Conservation (phyloP, 176 grass and related monocot species). For the Avena eriantha region DNA sequence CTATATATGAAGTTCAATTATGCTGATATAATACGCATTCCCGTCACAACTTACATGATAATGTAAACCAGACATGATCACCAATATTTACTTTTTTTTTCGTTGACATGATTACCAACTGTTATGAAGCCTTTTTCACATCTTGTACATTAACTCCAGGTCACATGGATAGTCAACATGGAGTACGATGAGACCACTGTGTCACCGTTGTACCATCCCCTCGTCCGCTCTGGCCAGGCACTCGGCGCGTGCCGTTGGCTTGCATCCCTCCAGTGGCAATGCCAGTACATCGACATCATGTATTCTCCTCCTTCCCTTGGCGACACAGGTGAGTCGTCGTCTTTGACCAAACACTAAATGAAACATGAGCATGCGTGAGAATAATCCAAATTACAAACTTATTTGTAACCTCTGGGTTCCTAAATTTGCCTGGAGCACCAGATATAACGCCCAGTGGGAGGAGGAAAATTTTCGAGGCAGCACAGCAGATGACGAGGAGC, state of each 20-base stretch:
- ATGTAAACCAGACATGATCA: neutral
- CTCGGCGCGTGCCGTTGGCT: constrained; percentile 26
- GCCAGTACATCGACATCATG: constrained; percentile 29
- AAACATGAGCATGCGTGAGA: neutral
- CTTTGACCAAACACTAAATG: too few relatives aligned
- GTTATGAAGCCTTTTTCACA: neutral
- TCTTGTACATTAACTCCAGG: constrained; percentile 28
- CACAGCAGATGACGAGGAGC: constrained; percentile 46
- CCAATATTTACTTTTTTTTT: neutral
- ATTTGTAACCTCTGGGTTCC: neutral
- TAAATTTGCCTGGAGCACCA: neutral
- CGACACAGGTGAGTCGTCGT: neutral
- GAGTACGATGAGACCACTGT: constrained; percentile 36
- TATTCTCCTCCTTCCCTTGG: neutral
- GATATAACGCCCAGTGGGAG: constrained; percentile 3
- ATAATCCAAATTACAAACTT: neutral
- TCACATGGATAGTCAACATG: constrained; percentile 53
- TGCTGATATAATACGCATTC: neutral
- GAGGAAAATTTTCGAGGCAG: constrained; percentile 40
- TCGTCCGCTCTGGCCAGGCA: constrained; percentile 45
- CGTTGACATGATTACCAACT: neutral
- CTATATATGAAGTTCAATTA: too few relatives aligned
- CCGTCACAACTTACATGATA: neutral
- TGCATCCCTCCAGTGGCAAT: constrained; percentile 29
- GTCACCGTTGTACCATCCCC: constrained; percentile 18